A percentile compares a stretch with the other conserved stretches of the same genome.
phyloP scores from a whole-genome alignment of 2,329 filamentous ascomycete species.

The Cytospora piceicola region DNA sequence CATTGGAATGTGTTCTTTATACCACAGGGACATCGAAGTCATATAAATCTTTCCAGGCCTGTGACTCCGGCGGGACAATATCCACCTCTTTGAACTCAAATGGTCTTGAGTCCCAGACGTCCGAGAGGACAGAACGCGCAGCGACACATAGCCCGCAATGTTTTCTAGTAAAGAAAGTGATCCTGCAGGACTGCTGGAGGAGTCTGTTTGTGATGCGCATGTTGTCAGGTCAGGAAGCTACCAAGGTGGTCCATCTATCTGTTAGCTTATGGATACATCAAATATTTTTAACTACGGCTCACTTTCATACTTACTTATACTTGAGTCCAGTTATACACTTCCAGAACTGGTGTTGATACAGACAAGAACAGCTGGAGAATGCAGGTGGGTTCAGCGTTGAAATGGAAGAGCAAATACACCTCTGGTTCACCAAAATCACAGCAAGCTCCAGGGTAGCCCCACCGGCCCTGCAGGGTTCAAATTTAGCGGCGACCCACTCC shows the following conservation, averaged over 20 bases:
- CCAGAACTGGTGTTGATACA: not conserved
- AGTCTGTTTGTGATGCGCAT: constrained; percentile 59
- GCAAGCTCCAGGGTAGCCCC: not conserved
- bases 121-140: constrained; percentile 69
- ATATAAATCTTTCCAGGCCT: constrained; percentile 73
- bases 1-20: constrained; percentile 36
- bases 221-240: constrained; percentile 6
- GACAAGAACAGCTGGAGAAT: not conserved
- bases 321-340: not conserved
- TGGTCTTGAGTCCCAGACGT: constrained; percentile 68
- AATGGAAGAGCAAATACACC: not conserved
- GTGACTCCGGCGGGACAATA: constrained; percentile 65
- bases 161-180: constrained; percentile 75
- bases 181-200: constrained; percentile 59
- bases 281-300: not conserved
- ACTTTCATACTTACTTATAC: not conserved
- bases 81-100: constrained; percentile 73
- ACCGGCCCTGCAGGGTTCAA: constrained; percentile 14
- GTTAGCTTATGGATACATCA: not conserved
- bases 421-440: not conserved
- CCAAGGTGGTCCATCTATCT: not conserved
- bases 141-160: constrained; percentile 73
- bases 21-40: constrained; percentile 85
- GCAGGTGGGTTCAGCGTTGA: not conserved
- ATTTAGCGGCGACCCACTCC: constrained; percentile 19